Percentiles rank a stretch among this genome's conserved stretches.
Conservation (phyloP, 192 early-diverging fungal genomes). For the Backusella luteola region DNA sequence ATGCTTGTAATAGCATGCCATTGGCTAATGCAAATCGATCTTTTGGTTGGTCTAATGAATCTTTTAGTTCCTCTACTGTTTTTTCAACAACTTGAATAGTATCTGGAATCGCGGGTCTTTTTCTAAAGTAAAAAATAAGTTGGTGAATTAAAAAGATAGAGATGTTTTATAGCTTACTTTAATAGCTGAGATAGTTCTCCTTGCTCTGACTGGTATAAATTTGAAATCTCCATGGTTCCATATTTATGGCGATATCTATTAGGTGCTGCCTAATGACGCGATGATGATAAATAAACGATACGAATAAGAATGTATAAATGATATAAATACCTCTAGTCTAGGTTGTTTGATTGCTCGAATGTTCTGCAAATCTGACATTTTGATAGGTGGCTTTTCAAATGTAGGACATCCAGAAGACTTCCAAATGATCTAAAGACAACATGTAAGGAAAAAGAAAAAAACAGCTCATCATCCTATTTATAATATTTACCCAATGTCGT, state of each 20-base stretch:
- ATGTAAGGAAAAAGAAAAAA: neutral
- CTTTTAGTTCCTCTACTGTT: slow-evolving; percentile 11
- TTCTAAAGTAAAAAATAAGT: neutral
- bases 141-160: neutral
- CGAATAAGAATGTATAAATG: neutral
- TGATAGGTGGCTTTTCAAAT: slow-evolving; percentile 59
- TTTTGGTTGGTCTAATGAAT: neutral
- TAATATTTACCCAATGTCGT: slow-evolving; percentile 60
- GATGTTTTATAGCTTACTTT: slow-evolving; percentile 1
- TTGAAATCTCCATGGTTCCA: slow-evolving; percentile 29
- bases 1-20: slow-evolving; percentile 28
- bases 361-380: slow-evolving; percentile 40
- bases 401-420: slow-evolving; percentile 74
- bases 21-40: slow-evolving; percentile 26
- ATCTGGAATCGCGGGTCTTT: slow-evolving; percentile 14
- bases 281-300: too few relatives aligned
- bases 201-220: slow-evolving; percentile 10
- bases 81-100: slow-evolving; percentile 11
- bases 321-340: slow-evolving; percentile 8
- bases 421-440: slow-evolving; percentile 61
- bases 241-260: slow-evolving; percentile 18
- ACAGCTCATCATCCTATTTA: neutral
- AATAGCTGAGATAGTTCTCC: slow-evolving; percentile 14
- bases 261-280: neutral
- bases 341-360: slow-evolving; percentile 9